Evolutionary conservation across 2,329 filamentous ascomycete species (phyloP).

Genomic region (Chaetomiaceae sp.): DNA sequence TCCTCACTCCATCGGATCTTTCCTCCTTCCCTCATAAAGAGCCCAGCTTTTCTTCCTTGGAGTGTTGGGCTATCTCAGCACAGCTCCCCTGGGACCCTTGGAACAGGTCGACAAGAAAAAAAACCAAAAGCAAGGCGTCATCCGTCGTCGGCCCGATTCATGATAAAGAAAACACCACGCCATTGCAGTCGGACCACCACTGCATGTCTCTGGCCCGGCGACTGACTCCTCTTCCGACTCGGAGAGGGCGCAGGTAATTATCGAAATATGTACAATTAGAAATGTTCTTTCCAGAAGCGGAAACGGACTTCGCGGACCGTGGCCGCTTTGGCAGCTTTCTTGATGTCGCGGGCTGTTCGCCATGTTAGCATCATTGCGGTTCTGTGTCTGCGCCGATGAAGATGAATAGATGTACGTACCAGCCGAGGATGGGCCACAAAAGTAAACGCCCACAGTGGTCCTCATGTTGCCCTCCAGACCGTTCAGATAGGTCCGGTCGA

Average conservation of each 20-base stretch:
- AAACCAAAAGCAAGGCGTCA: too few relatives aligned
- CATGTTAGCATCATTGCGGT: too few relatives aligned
- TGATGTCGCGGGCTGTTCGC: constrained; percentile 72
- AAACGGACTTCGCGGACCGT: constrained; percentile 79
- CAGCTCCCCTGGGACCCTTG: too few relatives aligned
- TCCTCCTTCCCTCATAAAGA: too few relatives aligned
- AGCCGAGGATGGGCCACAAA: constrained; percentile 80
- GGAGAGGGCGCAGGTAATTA: constrained; percentile 1
- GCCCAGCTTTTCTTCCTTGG: too few relatives aligned
- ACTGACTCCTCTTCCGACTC: not conserved
- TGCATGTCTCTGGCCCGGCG: not conserved
- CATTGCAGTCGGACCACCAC: too few relatives aligned
- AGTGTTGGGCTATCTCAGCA: too few relatives aligned
- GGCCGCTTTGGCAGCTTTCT: constrained; percentile 69
- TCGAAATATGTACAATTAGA: constrained; percentile 38
- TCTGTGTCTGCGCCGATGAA: too few relatives aligned
- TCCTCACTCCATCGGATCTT: too few relatives aligned
- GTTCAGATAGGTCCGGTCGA: constrained; percentile 77
- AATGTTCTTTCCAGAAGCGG: constrained; percentile 99
- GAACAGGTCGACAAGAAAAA: too few relatives aligned
- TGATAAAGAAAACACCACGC: too few relatives aligned
- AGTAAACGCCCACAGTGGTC: constrained; percentile 94
- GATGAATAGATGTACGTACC: constrained; percentile 43
- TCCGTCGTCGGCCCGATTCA: too few relatives aligned
- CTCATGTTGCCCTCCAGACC: constrained; percentile 71